Percentiles rank a stretch among this genome's conserved stretches.
Conservation (phyloP, 352 stramenopile species). For the Phytophthora meadii region DNA sequence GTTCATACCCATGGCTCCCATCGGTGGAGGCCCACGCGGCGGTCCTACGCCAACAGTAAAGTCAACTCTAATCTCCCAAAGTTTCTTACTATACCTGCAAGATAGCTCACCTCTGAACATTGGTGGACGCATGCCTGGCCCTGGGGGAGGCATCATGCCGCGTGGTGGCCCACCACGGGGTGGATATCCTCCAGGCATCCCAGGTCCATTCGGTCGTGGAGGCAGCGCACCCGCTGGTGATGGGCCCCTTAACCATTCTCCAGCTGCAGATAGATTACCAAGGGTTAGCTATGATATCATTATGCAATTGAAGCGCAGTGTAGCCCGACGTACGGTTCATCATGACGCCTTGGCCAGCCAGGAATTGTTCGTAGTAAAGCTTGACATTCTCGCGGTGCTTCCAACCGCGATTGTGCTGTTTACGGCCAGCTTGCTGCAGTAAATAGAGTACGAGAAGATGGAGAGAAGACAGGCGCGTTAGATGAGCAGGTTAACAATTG, state of each 20-base stretch:
- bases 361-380: constrained; percentile 93
- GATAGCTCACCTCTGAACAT: constrained; percentile 58
- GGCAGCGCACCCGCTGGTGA: constrained; percentile 49
- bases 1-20: constrained; percentile 37
- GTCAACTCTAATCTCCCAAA: background rate
- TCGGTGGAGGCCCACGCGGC: constrained; percentile 53
- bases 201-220: constrained; percentile 47
- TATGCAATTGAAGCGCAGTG: background rate
- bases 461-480: constrained; percentile 16
- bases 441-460: constrained; percentile 2
- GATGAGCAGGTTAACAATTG: background rate
- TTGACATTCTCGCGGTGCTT: constrained; percentile 96
- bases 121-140: constrained; percentile 70
- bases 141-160: constrained; percentile 79
- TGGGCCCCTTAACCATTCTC: constrained; percentile 72
- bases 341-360: constrained; percentile 74
- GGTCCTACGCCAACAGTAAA: constrained; percentile 38
- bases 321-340: constrained; percentile 69
- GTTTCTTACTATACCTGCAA: background rate
- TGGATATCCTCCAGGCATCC: constrained; percentile 65
- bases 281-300: background rate
- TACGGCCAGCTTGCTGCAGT: constrained; percentile 87
- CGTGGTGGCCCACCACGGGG: constrained; percentile 69
- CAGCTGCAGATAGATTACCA: constrained; percentile 44
- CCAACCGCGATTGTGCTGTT: constrained; percentile 95